Conservation (phyloP, 1,284 basidiomycete genomes). For the Schizophyllum amplum region DNA sequence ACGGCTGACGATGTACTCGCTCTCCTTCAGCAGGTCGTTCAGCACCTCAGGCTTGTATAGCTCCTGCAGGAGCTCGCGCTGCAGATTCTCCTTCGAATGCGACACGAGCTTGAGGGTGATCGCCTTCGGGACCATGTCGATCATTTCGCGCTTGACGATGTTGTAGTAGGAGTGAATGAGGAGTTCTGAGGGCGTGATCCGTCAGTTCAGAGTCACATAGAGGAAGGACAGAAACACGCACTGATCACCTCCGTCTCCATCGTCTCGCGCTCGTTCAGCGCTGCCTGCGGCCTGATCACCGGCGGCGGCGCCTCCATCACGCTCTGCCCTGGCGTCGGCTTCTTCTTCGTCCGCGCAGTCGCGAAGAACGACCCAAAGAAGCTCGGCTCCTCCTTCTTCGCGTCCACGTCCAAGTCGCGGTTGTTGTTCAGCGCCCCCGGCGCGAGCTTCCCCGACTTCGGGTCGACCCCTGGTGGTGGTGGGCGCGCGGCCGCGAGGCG, state of each 20-base stretch:
- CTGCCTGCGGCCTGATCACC: slow-evolving; percentile 87
- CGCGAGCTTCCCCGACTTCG: neutral
- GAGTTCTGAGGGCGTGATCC: slow-evolving; percentile 47
- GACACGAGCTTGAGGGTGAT: slow-evolving; percentile 92
- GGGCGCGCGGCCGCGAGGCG: slow-evolving; percentile 49
- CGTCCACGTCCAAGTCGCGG: slow-evolving; percentile 87
- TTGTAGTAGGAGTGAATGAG: slow-evolving; percentile 94
- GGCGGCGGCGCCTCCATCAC: slow-evolving; percentile 90
- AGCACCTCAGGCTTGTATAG: slow-evolving; percentile 89
- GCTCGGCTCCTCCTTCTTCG: slow-evolving; percentile 79
- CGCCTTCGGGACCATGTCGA: slow-evolving; percentile 98
- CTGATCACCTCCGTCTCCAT: slow-evolving; percentile 99
- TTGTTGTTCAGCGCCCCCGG: slow-evolving; percentile 41
- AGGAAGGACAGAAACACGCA: slow-evolving; percentile 39
- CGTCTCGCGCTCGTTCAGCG: slow-evolving; percentile 89
- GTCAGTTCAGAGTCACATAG: neutral
- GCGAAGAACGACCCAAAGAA: slow-evolving; percentile 97
- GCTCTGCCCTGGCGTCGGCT: slow-evolving; percentile 33
- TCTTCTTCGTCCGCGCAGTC: slow-evolving; percentile 28
- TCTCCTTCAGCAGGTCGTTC: slow-evolving; percentile 90
- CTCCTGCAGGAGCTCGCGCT: slow-evolving; percentile 83
- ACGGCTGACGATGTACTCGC: slow-evolving; percentile 74
- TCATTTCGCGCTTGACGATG: slow-evolving; percentile 98
- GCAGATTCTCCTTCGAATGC: slow-evolving; percentile 88
- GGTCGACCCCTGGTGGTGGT: slow-evolving; percentile 53